phyloP scores from a whole-genome alignment of 768 basidiomycete genomes.

The Cystobasidium ongulense region DNA sequence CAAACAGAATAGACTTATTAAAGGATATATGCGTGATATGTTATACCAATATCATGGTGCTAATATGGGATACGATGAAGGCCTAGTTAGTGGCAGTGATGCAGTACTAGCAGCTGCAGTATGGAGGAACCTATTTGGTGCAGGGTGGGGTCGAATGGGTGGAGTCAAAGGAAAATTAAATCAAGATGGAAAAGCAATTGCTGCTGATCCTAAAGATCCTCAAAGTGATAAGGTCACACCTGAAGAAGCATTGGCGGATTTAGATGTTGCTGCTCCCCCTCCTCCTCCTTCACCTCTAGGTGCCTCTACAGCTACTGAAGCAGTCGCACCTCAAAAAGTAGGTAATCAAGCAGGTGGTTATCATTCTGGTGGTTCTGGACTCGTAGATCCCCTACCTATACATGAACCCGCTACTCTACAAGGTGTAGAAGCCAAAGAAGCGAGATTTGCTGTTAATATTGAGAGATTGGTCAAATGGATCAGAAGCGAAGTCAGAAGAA shows the following conservation, averaged over 20 bases:
- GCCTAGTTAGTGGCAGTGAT: constrained; percentile 59
- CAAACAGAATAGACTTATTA: constrained; percentile 55
- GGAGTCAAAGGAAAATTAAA: constrained; percentile 46
- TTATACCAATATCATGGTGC: constrained; percentile 85
- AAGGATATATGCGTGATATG: constrained; percentile 72
- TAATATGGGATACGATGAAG: constrained; percentile 63
- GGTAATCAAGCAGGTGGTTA: constrained; percentile 49
- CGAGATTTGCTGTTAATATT: constrained; percentile 60
- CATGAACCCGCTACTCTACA: constrained; percentile 23
- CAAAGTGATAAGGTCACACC: constrained; percentile 13
- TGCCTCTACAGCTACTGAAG: background rate
- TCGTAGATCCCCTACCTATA: constrained; percentile 34
- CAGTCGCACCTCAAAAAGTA: constrained; percentile 29
- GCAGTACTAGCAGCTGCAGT: constrained; percentile 74
- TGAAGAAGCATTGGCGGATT: background rate
- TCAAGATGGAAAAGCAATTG: constrained; percentile 49
- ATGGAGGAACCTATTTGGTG: constrained; percentile 86
- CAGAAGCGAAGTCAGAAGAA: constrained; percentile 60
- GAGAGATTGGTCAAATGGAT: constrained; percentile 61
- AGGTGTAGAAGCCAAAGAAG: constrained; percentile 32
- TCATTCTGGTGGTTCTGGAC: constrained; percentile 27
- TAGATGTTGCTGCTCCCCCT: background rate
- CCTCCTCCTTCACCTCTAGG: background rate
- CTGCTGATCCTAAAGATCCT: constrained; percentile 57
- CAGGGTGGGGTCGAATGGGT: constrained; percentile 56